A percentile compares a stretch with the other conserved stretches of the same genome.
phyloP scores from a whole-genome alignment of 2,329 filamentous ascomycete species.

The Curvularia hawaiiensis region DNA sequence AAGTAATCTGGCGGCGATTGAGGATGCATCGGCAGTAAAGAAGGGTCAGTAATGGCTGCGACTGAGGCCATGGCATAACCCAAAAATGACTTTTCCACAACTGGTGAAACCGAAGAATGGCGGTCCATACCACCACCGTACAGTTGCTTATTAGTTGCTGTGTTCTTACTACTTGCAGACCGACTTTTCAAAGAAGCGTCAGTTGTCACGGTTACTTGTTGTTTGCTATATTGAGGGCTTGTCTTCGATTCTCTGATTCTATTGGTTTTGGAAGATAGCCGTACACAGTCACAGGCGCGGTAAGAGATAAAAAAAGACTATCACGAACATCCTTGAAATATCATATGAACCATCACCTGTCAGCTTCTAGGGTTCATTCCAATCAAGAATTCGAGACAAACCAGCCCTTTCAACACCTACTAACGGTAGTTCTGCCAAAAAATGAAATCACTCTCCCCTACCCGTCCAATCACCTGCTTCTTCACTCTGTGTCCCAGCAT shows the following conservation, averaged over 20 bases:
- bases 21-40: slow-evolving; percentile 13
- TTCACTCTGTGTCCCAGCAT: background rate
- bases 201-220: too few species aligned
- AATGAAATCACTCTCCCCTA: background rate
- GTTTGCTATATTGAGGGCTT: too few species aligned
- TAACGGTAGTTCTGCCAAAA: background rate
- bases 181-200: too few species aligned
- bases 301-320: background rate
- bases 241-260: too few species aligned
- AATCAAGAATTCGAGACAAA: background rate
- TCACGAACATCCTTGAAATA: background rate
- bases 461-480: background rate
- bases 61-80: background rate
- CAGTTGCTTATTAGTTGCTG: too few species aligned
- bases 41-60: slow-evolving; percentile 14
- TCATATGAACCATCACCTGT: background rate
- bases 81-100: too few species aligned
- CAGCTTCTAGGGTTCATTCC: background rate
- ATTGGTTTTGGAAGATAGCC: too few species aligned
- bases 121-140: too few species aligned
- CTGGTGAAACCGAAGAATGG: too few species aligned
- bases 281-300: too few species aligned
- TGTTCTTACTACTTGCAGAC: too few species aligned
- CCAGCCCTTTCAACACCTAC: background rate
- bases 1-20: slow-evolving; percentile 19